Evolutionary conservation across 106 monocot species (phyloP).

Genomic region (Phalaenopsis equestris): DNA sequence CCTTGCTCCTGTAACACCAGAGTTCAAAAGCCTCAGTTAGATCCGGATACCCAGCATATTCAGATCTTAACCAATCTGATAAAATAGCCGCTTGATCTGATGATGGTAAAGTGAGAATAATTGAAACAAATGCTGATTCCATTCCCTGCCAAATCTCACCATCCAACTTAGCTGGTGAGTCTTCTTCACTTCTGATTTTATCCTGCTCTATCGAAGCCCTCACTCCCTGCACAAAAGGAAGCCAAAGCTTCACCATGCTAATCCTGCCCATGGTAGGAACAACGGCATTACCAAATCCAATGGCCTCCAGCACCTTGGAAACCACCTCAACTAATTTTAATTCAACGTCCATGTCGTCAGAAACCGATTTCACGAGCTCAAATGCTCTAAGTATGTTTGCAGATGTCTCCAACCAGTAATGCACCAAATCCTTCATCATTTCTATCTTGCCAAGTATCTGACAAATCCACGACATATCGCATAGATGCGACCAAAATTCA

Average conservation of each 20-base stretch:
- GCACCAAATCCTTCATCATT: conserved; percentile 74
- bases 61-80: conserved; percentile 53
- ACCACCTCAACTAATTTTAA: conserved; percentile 47
- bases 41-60: conserved; percentile 56
- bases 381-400: conserved; percentile 19
- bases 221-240: conserved; percentile 48
- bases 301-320: conserved; percentile 58
- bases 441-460: conserved; percentile 73
- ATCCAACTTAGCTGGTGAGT: conserved; percentile 25
- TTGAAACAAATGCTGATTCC: conserved; percentile 60
- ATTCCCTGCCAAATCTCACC: conserved; percentile 60
- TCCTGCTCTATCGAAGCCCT: conserved; percentile 24
- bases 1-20: conserved; percentile 83
- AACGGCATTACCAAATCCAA: conserved; percentile 57
- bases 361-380: conserved; percentile 4
- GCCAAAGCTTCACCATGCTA: conserved; percentile 51
- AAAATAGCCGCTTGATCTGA: conserved; percentile 58
- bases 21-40: conserved; percentile 75
- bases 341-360: conserved; percentile 10
- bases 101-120: conserved; percentile 62
- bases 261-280: conserved; percentile 37
- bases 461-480: conserved; percentile 72
- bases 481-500: conserved; percentile 26
- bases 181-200: conserved; percentile 3
- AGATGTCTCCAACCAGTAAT: conserved; percentile 49